These are phyloP conservation scores for Fraxinus excelsior DNA, from an alignment of 257 asterid species.

Conservation along the genomic window DNA sequence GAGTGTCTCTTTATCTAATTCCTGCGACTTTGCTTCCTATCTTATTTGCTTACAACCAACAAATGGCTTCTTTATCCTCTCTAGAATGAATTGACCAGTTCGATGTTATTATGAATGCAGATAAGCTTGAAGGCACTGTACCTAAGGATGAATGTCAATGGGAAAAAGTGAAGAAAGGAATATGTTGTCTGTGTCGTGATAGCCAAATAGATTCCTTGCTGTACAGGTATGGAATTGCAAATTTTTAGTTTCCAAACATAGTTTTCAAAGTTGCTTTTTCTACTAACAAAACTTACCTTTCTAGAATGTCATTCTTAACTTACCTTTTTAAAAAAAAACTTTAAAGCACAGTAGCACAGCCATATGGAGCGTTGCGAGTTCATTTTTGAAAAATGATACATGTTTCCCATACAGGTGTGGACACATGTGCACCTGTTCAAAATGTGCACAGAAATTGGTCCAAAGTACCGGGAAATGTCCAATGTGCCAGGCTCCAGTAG, in stretches of 20 bases:
- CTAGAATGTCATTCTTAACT: not conserved
- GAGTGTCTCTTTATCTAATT: not conserved
- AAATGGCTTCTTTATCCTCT: not conserved
- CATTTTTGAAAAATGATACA: not conserved
- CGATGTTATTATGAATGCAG: constrained; percentile 24
- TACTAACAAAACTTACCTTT: not conserved
- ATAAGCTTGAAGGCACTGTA: constrained; percentile 28
- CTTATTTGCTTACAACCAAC: not conserved
- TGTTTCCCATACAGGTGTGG: constrained; percentile 66
- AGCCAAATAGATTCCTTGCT: constrained; percentile 65
- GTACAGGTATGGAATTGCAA: constrained; percentile 51
- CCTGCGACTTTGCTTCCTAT: not conserved
- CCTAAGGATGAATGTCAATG: constrained; percentile 46
- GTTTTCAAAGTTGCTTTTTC: not conserved
- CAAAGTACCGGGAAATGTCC: constrained; percentile 67
- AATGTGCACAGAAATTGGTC: constrained; percentile 71
- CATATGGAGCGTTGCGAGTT: not conserved
- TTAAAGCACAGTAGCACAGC: not conserved
- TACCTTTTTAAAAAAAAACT: not conserved
- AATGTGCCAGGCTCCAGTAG: constrained; percentile 81
- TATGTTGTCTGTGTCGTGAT: constrained; percentile 64
- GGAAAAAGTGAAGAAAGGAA: constrained; percentile 66
- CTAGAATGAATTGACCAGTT: constrained; percentile 7
- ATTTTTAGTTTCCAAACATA: no score
- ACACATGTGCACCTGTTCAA: constrained; percentile 88